Evolutionary conservation across 257 asterid genomes (phyloP).

Genomic region (Craterostigma plantagineum): DNA sequence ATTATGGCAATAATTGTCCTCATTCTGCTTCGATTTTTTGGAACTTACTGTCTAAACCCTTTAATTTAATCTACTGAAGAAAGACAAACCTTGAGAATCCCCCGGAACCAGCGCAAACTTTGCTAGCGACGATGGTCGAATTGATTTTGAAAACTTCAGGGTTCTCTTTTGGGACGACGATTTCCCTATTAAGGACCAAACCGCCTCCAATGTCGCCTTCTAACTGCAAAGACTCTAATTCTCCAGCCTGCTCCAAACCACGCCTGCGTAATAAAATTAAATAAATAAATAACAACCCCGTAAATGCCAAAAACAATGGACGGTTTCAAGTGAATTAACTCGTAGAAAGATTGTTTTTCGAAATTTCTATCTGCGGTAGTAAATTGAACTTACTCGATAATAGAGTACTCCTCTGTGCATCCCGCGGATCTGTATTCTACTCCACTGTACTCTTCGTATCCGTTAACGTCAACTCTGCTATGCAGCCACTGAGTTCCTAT

Average conservation of each 20-base stretch:
- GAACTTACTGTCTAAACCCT: too few relatives aligned
- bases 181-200: slow-evolving; percentile 38
- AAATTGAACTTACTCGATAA: slow-evolving; percentile 55
- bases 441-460: slow-evolving; percentile 91
- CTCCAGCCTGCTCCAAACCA: slow-evolving; percentile 73
- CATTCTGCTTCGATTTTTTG: too few relatives aligned
- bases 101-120: slow-evolving; percentile 95
- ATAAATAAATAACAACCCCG: background rate
- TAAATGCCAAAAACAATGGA: background rate
- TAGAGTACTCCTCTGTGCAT: slow-evolving; percentile 72
- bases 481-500: slow-evolving; percentile 98
- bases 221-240: slow-evolving; percentile 50
- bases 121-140: slow-evolving; percentile 58
- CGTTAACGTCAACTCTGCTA: slow-evolving; percentile 64
- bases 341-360: background rate
- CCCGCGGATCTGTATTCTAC: slow-evolving; percentile 82
- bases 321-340: background rate
- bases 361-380: background rate
- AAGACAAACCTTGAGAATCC: slow-evolving; percentile 72
- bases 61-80: too few relatives aligned
- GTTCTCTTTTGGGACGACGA: slow-evolving; percentile 43
- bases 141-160: slow-evolving; percentile 37
- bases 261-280: slow-evolving; percentile 23
- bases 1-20: too few relatives aligned
- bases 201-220: slow-evolving; percentile 96